Percentiles rank a stretch among this genome's conserved stretches.
phyloP scores from a whole-genome alignment of 2,329 filamentous ascomycete genomes.

The Thielaviopsis punctulata region DNA sequence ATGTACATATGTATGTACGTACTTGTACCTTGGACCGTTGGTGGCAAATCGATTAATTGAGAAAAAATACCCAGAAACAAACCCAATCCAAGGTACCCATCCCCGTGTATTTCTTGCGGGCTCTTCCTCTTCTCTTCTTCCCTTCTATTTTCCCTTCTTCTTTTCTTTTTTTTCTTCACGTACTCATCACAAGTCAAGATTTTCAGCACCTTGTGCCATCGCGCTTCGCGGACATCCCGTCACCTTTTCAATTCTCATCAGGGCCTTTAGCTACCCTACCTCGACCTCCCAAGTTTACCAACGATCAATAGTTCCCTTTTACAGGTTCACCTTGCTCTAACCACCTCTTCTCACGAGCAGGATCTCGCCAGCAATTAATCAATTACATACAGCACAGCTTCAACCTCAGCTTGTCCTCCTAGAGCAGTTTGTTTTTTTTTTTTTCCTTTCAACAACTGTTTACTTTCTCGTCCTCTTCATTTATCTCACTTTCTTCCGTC shows the following conservation, averaged over 20 bases:
- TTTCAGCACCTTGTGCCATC: constrained; percentile 14
- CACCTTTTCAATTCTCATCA: constrained; percentile 38
- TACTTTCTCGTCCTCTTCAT: constrained; percentile 56
- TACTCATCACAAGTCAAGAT: constrained; percentile 24
- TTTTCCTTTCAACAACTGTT: constrained; percentile 15
- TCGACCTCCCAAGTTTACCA: constrained; percentile 15
- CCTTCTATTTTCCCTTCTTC: constrained; percentile 13
- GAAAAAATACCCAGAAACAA: background rate
- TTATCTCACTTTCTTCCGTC: constrained; percentile 16
- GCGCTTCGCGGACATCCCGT: constrained; percentile 23
- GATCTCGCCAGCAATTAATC: constrained; percentile 9
- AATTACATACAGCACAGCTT: background rate
- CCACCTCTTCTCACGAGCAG: constrained; percentile 10
- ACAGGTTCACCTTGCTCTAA: constrained; percentile 12
- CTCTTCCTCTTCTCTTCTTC: constrained; percentile 17
- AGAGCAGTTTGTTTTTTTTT: constrained; percentile 1
- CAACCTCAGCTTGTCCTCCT: background rate
- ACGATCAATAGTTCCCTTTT: constrained; percentile 11
- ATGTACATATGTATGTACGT: too few species aligned
- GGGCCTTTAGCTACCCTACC: constrained; percentile 83
- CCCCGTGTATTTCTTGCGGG: constrained; percentile 5
- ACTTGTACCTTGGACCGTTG: too few species aligned
- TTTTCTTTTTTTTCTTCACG: constrained; percentile 16
- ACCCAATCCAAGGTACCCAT: background rate
- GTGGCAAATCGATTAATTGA: background rate